Base-by-base conservation (phyloP, 2,329 filamentous ascomycete genomes). In the Colletotrichum paranaense region DNA sequence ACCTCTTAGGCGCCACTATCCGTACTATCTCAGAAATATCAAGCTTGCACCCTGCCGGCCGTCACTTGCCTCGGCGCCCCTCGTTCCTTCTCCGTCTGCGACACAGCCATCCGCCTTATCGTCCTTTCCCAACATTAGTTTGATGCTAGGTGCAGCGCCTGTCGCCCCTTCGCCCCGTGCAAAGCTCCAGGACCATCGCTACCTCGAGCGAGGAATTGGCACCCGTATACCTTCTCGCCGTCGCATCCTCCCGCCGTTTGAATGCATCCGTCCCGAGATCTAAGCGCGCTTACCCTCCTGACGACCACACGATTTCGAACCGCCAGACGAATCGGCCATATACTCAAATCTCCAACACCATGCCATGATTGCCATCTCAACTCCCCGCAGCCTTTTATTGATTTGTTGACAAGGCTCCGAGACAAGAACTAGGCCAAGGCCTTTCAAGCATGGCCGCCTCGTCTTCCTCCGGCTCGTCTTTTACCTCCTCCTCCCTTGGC, bases 381-480 rank as follows among this genome's bases (percentile, higher is more conserved):
- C 32, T 42, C 22, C 38, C 22, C 56, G 26, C 38, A 38, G 26
- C 28, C 28, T 26, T 35, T 55, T 35, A 22, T 49, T 71, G 62
- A 38, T 58, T 65, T 66, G 56, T 73, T 71, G 71, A 73, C 56
- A 49, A 58, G 56, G 26, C 32, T 19, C 59, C 46, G 49, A 57
- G 60, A 16, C 62, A 49, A 56, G 12, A n/a, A 30, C 24, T 14
- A 22, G 60, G 42, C 28, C 16, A n/a, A 62, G 35, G 56, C 56
- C 30, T 55, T 69, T 59, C 76, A 79, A 81, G 79, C 77, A 85
- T 85, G 81, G 80, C 81, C 68, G 78, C 80, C 62, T 82, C 81
- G 16, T 86, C 84, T 66, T 88, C 86, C 30, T 87, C 84, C 73
- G 82, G 85, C 76, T 87, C 86, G 42, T 88, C 86, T 68, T 88